Evolutionary conservation across 768 basidiomycete species (phyloP).

Genomic region (Lentinula guzmanii): DNA sequence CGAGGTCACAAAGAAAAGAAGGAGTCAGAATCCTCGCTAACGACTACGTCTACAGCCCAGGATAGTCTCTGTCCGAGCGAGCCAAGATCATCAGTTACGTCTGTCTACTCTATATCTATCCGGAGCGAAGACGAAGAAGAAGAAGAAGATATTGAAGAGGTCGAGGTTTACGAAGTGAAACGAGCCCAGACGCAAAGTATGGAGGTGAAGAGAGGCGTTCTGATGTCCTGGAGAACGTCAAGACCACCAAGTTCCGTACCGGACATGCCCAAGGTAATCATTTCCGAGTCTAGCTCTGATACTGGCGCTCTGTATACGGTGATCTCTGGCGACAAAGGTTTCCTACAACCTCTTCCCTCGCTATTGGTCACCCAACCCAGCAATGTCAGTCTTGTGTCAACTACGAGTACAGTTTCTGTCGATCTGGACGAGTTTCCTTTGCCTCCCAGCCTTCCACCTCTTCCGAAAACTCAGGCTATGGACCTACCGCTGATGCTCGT

Average conservation of each 20-base stretch:
- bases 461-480: neutral
- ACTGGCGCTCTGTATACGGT: neutral
- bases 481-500: neutral
- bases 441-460: conserved; percentile 23
- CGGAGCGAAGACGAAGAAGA: conserved; percentile 15
- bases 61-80: conserved; percentile 6
- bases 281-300: conserved; percentile 13
- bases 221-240: conserved; percentile 27
- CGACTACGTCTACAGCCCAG: conserved; percentile 15
- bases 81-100: conserved; percentile 16
- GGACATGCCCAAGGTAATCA: conserved; percentile 17
- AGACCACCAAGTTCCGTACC: conserved; percentile 10
- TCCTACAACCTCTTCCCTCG: conserved; percentile 3
- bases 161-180: conserved; percentile 37
- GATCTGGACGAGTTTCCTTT: conserved; percentile 42
- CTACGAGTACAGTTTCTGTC: conserved; percentile 31
- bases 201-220: conserved; percentile 41
- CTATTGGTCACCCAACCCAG: conserved; percentile 29
- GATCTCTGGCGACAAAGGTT: neutral
- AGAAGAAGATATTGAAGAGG: conserved; percentile 19
- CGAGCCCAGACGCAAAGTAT: conserved; percentile 44
- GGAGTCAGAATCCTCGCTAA: conserved; percentile 24
- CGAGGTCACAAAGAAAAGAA: conserved; percentile 21
- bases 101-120: conserved; percentile 8
- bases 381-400: conserved; percentile 26